Evolutionary conservation across 306 rosid species (phyloP), one percentile per base, ranked within the genome.

Genomic region (Cyclanthera cordifolia): DNA sequence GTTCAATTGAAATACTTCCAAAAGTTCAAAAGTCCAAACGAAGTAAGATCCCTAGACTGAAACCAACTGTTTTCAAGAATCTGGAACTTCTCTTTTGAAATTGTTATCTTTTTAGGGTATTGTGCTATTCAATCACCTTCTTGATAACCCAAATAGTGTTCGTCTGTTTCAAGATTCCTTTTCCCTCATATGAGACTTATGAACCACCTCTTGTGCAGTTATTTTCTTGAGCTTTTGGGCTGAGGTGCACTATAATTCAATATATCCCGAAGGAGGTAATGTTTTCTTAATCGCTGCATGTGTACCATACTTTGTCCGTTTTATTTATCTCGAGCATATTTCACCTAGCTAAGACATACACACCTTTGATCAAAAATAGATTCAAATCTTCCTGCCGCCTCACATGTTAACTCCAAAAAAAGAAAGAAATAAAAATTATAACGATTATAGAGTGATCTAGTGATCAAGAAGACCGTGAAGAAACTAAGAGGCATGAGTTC

Each of bases 221-320:
- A 87, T 92, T 76, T 92, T 83, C 86, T 79, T 92, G 82, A 92
- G 97, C 92, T 92, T 92, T 80, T 92, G 97, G 97, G 97, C 97
- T 30, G 97, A 92, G 89, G 97, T 92, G 80, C 97, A 92, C 81
- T 92, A 92, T 83, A 92, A 92, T 83, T 82, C 97, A 47, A 92
- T 92, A 37, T 89, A 92, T 83, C 96, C 97, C 0, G 87, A 92
- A 84, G 95, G 89, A 92, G 98, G 98, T 92, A 82, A 19, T 51
- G 20, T 51, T 24, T 55, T 55, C 39, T 25, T 17, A 50, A 50
- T 10, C 4, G 3, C 0, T 50, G 54, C 21, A n/a, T n/a, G 54
- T 17, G 24, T n/a, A 1, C 20, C 20, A n/a, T 49, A 16, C 20
- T n/a, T 49, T 49, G 49, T n/a, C 7, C 5, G 10, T 49, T 0